These are phyloP conservation scores for Russula foetens DNA, from an alignment of 768 basidiomycete species.

Conservation along the genomic window DNA sequence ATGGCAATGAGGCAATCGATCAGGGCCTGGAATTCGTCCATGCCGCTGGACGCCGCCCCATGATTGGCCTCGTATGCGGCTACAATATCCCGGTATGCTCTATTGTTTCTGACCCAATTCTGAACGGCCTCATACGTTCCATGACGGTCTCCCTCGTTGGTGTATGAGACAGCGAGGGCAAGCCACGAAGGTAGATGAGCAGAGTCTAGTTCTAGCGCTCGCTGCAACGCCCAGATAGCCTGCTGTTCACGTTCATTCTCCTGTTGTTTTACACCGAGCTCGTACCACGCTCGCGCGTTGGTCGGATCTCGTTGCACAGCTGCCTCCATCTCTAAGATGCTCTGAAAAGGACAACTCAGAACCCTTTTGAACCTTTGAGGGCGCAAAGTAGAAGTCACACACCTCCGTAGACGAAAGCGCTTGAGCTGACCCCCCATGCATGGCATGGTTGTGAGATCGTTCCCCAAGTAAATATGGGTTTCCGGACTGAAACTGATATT, in stretches of 20 bases:
- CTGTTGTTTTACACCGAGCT: constrained; percentile 94
- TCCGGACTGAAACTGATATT: constrained; percentile 66
- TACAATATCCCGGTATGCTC: constrained; percentile 43
- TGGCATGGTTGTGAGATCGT: constrained; percentile 39
- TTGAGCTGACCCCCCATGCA: constrained; percentile 22
- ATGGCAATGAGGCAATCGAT: constrained; percentile 76
- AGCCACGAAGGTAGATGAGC: constrained; percentile 75
- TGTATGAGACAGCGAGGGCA: constrained; percentile 82
- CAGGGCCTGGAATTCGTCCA: constrained; percentile 42
- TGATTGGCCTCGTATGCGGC: constrained; percentile 27
- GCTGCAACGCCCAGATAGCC: constrained; percentile 77
- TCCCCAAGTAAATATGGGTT: constrained; percentile 74
- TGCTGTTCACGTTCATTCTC: constrained; percentile 93
- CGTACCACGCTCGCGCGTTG: constrained; percentile 75
- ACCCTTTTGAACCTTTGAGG: background rate
- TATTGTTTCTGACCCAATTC: constrained; percentile 72
- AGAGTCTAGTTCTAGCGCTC: constrained; percentile 76
- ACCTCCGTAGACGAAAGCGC: constrained; percentile 33
- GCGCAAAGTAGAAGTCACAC: constrained; percentile 15
- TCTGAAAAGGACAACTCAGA: constrained; percentile 38
- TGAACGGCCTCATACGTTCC: constrained; percentile 74
- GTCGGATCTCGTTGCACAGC: constrained; percentile 69
- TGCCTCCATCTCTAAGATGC: constrained; percentile 84
- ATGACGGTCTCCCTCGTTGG: constrained; percentile 75
- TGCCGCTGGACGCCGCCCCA: constrained; percentile 25